These are phyloP conservation scores for Phaseolus coccineus DNA, from an alignment of 331 rosid species.

Conservation along the genomic window DNA sequence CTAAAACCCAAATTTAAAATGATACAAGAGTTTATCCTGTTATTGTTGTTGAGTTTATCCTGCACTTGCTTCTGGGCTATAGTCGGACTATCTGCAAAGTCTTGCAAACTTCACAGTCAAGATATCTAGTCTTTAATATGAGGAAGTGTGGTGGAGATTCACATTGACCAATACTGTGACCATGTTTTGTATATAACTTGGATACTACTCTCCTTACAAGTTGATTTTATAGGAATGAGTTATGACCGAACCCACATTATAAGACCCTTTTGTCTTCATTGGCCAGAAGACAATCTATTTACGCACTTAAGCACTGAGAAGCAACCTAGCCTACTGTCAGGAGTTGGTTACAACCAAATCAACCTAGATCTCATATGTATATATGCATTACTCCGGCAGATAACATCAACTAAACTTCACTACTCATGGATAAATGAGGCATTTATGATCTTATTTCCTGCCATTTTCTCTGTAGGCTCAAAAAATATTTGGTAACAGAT, in stretches of 20 bases:
- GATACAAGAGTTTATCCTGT: not conserved
- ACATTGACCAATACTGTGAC: not conserved
- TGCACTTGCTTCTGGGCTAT: no score
- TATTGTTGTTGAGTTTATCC: no score
- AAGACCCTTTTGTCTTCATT: not conserved
- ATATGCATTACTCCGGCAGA: not conserved
- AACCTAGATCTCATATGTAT: not conserved
- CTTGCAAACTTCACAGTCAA: not conserved
- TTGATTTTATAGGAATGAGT: no score
- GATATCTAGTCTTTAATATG: not conserved
- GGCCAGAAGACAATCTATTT: not conserved
- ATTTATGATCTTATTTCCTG: slow-evolving; percentile 37
- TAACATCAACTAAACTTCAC: not conserved
- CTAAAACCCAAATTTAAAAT: not conserved
- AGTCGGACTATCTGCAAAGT: not conserved
- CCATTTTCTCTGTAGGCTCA: slow-evolving; percentile 74
- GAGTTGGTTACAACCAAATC: not conserved
- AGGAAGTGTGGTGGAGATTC: not conserved
- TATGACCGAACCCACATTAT: not conserved
- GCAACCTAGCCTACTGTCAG: not conserved
- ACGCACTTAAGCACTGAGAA: not conserved
- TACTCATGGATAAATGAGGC: slow-evolving; percentile 16
- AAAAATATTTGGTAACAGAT: slow-evolving; percentile 84
- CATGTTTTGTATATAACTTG: not conserved
- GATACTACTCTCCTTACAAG: not conserved